A percentile compares a stretch with the other conserved stretches of the same genome.
Conservation (phyloP, 2,329 filamentous ascomycete species). For the Penicillium palitans region DNA sequence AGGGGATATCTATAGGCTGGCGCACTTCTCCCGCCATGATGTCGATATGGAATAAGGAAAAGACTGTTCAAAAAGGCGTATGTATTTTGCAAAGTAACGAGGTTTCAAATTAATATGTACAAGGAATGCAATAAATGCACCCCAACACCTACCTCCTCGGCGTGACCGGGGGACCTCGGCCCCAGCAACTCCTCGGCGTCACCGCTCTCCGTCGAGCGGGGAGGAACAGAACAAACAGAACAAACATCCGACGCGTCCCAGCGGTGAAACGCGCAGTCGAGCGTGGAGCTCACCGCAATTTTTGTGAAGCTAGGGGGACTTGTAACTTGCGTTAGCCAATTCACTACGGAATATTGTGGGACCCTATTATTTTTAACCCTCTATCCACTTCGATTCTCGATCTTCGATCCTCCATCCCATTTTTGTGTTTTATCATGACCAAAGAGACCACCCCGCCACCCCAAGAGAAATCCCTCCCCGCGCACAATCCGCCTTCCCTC, state of each 20-base stretch:
- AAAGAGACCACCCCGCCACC: slow-evolving; percentile 45
- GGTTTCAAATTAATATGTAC: not conserved
- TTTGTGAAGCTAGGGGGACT: slow-evolving; percentile 10
- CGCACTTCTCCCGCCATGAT: slow-evolving; percentile 81
- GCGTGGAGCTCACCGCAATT: slow-evolving; percentile 28
- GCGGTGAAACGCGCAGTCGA: slow-evolving; percentile 20
- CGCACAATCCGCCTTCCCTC: slow-evolving; percentile 56
- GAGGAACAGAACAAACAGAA: slow-evolving; percentile 18
- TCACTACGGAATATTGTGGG: not conserved
- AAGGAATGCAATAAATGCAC: slow-evolving; percentile 3
- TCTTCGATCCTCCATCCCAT: not conserved
- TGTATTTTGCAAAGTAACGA: not conserved
- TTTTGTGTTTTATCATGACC: slow-evolving; percentile 39
- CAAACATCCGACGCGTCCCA: slow-evolving; percentile 27
- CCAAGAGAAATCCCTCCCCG: slow-evolving; percentile 17
- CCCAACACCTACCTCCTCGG: not conserved
- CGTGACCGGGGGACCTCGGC: slow-evolving; percentile 12
- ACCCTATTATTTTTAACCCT: not conserved
- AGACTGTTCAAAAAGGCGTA: not conserved
- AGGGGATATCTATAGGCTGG: slow-evolving; percentile 81
- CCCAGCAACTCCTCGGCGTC: slow-evolving; percentile 13
- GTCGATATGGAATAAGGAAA: not conserved
- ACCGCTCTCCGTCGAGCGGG: slow-evolving; percentile 1
- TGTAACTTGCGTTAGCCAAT: slow-evolving; percentile 1
- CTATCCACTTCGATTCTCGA: not conserved